Base-by-base conservation (phyloP, 352 stramenopile species). In the Globisporangium canariense region DNA sequence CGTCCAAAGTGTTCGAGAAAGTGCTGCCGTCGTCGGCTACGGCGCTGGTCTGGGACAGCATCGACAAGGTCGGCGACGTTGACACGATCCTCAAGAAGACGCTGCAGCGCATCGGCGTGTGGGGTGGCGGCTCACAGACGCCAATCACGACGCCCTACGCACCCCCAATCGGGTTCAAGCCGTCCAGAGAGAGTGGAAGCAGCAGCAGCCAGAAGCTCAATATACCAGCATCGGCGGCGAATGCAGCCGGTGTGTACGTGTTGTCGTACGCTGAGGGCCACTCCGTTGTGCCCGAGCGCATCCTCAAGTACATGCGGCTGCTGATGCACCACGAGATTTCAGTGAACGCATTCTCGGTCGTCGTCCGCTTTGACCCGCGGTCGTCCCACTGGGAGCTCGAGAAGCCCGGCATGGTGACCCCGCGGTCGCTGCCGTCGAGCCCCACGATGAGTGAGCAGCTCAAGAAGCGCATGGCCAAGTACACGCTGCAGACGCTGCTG, bases 251-350 rank as follows among this genome's bases (percentile, higher is more conserved):
- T 9, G 83, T 89, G 22, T 90, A 91, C 64, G 86, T 93, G 62
- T 58, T 94, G 18, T 91, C 86, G 25, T 94, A 94, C 66, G 77
- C 79, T 5, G 83, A 94, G 71, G 86, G 83, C 34, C 64, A 64
- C 16, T 91, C 80, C 2, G 76, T 93, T 2, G 82, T 94, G 6
- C 83, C 86, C 0, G 80, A 83, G 52, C 86, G 86, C 18, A 89
- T 91, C 53, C 73, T 94, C 62, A 92, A 94, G 72, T 91, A 91
- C 72, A 92, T 94, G 83, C 80, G 83, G 58, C 67, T 94, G 60
- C 74, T 94, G 34, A 94, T 94, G 86, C 83, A 94, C 63, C 84
- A 92, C 62, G 80, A 92, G 65, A 77, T 93, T 34, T 87, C 81
- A 30, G 91, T 85, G n/a, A 93, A 93, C 56, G 83, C 85, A 4